Evolutionary conservation across 495 filamentous ascomycete species (phyloP), one percentile per base, ranked within the genome.

Genomic region (Penicillium fimorum): DNA sequence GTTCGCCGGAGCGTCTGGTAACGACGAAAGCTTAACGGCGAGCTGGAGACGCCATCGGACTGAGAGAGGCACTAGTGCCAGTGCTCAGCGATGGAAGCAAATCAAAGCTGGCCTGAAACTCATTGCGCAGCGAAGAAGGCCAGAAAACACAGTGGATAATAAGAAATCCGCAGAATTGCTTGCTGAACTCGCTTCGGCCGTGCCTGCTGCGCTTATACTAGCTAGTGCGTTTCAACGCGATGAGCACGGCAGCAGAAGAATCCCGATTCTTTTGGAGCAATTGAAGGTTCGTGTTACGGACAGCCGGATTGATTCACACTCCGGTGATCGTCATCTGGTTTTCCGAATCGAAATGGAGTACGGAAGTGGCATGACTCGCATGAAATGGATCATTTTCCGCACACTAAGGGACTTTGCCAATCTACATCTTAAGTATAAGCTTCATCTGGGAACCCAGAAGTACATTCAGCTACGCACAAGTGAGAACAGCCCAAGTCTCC

Each of bases 161-260:
- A 87, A 87, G 64, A 99, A 99, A 64, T 96, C 92, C 24, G 92
- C 94, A 18, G 95, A 99, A 67, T 78, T 99, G 29, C 89, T 99
- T 78, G 93, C 95, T 5, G 94, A 99, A 69, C 78, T 99, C 22
- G 86, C 92, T 25, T 96, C 94, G 7, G 94, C 89, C 35, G 87
- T 90, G 1, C 94, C 94, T 9, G 94, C 94, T 11, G 94, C 91
- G 22, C 71, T 97, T 51, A 95, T 99, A 57, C 73, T 97, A 41
- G 94, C 94, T 7, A 96, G 91, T 62, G 96, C 96, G 87, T 93
- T 96, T 64, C 94, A 99, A 71, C 81, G 94, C 37, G 94, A 99
- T 59, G 94, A 99, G 70, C 89, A 96, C 59, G 91, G 92, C 40
- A 94, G 96, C 73, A 94, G 88, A 67, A 83, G 92, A 32, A 96